Percentiles rank a stretch among this genome's conserved stretches.
Evolutionary conservation across 768 basidiomycete species (phyloP).

Genomic region (Boletus pseudo-olivaceus): DNA sequence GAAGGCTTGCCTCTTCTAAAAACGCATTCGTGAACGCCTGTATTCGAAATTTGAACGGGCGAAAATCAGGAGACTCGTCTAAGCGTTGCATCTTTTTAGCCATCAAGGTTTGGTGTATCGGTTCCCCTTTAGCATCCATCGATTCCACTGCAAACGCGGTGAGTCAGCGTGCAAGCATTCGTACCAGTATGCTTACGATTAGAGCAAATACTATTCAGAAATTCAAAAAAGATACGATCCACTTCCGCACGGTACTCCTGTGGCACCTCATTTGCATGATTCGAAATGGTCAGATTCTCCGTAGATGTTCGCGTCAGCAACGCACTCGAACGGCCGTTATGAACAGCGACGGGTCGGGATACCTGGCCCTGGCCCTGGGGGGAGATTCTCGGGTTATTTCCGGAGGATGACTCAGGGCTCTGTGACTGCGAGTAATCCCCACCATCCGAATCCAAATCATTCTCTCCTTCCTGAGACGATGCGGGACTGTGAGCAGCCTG

Average conservation of each 20-base stretch:
- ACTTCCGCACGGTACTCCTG: conserved; percentile 79
- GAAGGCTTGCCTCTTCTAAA: conserved; percentile 70
- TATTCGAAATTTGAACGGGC: conserved; percentile 98
- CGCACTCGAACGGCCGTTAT: conserved; percentile 13
- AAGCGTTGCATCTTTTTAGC: conserved; percentile 98
- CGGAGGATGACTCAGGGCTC: conserved; percentile 31
- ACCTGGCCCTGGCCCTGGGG: conserved; percentile 18
- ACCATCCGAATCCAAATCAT: conserved; percentile 45
- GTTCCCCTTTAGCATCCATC: conserved; percentile 91
- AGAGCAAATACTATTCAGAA: conserved; percentile 83
- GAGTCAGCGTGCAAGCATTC: conserved; percentile 4
- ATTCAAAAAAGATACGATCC: conserved; percentile 88
- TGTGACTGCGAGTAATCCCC: conserved; percentile 30
- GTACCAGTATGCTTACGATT: conserved; percentile 60
- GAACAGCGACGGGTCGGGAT: conserved; percentile 17
- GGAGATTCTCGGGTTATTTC: conserved; percentile 17
- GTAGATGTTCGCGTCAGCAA: conserved; percentile 19
- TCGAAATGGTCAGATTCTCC: conserved; percentile 27
- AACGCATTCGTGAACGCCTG: conserved; percentile 97
- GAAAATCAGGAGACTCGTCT: conserved; percentile 94
- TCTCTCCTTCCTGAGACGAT: conserved; percentile 50
- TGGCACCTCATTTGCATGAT: conserved; percentile 62
- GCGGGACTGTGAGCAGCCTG: conserved; percentile 25
- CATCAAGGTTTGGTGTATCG: conserved; percentile 98
- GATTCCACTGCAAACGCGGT: conserved; percentile 67